Percentiles rank a stretch among this genome's conserved stretches.
Conservation (phyloP, 2,329 filamentous ascomycete genomes). For the Penicillium thymicola region DNA sequence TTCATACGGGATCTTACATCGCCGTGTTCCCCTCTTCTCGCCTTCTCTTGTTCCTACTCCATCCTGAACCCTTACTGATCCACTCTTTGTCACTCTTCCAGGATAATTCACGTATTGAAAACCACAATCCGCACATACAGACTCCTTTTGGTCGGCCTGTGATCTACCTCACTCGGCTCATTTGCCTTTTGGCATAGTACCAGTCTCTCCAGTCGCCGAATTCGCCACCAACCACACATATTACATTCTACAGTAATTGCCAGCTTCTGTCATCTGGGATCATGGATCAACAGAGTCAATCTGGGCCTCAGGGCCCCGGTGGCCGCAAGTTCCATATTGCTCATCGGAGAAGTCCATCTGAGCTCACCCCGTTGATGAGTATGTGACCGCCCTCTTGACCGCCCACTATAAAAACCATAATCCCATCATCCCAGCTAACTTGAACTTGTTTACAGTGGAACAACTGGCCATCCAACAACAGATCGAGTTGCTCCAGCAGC, state of each 20-base stretch:
- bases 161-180: slow-evolving; percentile 25
- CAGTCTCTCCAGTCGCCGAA: slow-evolving; percentile 27
- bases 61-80: slow-evolving; percentile 16
- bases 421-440: background rate
- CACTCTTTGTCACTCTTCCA: slow-evolving; percentile 16
- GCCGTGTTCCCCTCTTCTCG: slow-evolving; percentile 1
- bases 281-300: slow-evolving; percentile 66
- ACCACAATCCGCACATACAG: slow-evolving; percentile 25
- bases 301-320: slow-evolving; percentile 62
- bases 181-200: slow-evolving; percentile 25
- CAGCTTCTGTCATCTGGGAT: slow-evolving; percentile 24
- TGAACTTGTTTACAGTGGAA: slow-evolving; percentile 64
- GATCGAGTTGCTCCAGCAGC: slow-evolving; percentile 94
- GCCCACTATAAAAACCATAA: background rate
- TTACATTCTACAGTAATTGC: slow-evolving; percentile 21
- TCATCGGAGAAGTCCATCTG: slow-evolving; percentile 93
- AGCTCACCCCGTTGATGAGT: slow-evolving; percentile 97
- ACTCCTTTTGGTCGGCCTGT: slow-evolving; percentile 26
- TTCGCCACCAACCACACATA: slow-evolving; percentile 13
- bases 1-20: slow-evolving; percentile 4
- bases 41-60: background rate
- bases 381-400: slow-evolving; percentile 50
- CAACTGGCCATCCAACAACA: slow-evolving; percentile 97
- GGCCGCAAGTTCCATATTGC: slow-evolving; percentile 95
- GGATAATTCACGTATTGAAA: slow-evolving; percentile 19